Base-by-base conservation (phyloP, 768 basidiomycete genomes). In the Lactarius vividus region DNA sequence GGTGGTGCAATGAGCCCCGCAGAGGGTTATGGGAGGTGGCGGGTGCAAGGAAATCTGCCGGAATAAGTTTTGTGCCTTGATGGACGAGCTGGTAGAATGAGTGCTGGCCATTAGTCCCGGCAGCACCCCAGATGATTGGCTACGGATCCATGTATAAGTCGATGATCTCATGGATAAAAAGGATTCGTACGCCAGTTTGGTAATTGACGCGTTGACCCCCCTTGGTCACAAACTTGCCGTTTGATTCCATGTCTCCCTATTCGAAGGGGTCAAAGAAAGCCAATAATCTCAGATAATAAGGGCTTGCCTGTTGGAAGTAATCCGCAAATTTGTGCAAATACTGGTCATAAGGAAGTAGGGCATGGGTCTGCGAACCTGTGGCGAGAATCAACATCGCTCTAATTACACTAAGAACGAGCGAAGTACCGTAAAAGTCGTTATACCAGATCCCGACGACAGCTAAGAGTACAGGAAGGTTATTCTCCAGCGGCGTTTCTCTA, bases 321-420 rank as follows among this genome's bases (percentile, higher is more conserved):
- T 99, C 97, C 42, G 97, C 96, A 72, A 99, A 99, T 77, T 96
- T 97, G 84, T 98, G 93, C 69, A 99, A 81, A 79, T 99, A 99
- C 77, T 99, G 97, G 78, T 99, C 97, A 74, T 99, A 99, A 0
- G 97, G 97, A 52, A 99, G 83, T 49, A 99, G 83, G 2, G 90
- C 93, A 70, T 96, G 92, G 4, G 97, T 98, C 79, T 99, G 97
- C 40, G 96, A 81, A 69, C 94, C 89, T 88, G 64, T 26, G 16
- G 1, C 57, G n/a, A 39, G 23, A 3, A n/a, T 59, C n/a, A 56
- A 26, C 29, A 62, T 56, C 64, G 49, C 26, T 57, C 20, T 2
- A 13, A 58, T 53, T 37, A 16, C 16, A 4, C 26, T 4, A 16
- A 35, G 44, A 54, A 39, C 56, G 61, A 39, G 60, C 29, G 23